phyloP scores from a whole-genome alignment of 2,329 filamentous ascomycete species.

The Nannizzia gypsea region DNA sequence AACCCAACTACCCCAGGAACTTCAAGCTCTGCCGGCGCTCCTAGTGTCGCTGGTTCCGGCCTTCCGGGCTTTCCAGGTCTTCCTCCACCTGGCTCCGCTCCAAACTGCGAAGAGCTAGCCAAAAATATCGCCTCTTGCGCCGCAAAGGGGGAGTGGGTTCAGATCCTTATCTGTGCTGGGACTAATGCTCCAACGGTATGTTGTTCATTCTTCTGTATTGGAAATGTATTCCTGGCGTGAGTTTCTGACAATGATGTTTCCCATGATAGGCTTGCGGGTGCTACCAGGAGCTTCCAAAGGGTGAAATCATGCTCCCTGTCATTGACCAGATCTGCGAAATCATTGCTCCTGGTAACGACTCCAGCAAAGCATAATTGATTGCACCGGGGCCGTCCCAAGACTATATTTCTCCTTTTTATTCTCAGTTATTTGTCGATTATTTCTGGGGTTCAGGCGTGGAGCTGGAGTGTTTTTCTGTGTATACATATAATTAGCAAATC shows the following conservation, averaged over 20 bases:
- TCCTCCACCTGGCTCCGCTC: neutral
- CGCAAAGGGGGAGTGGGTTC: neutral
- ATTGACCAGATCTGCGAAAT: neutral
- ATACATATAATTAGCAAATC: neutral
- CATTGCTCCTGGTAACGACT: neutral
- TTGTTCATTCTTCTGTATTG: neutral
- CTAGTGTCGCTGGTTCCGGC: too few species aligned
- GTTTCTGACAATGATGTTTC: neutral
- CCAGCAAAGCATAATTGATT: neutral
- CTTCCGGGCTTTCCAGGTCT: neutral
- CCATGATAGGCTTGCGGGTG: neutral
- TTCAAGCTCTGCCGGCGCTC: neutral
- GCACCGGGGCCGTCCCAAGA: neutral
- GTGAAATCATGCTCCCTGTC: neutral
- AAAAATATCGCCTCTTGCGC: neutral
- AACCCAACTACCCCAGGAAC: neutral
- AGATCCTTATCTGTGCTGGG: neutral
- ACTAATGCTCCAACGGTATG: conserved; percentile 1
- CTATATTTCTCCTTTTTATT: neutral
- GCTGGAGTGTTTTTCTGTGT: neutral
- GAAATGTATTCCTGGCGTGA: neutral
- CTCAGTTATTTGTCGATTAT: neutral
- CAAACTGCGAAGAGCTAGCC: neutral
- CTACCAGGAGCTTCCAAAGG: neutral
- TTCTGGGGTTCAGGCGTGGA: neutral